A percentile compares a stretch with the other conserved stretches of the same genome.
Conservation (phyloP, 2,329 filamentous ascomycete species). For the Alternaria gansuensis region DNA sequence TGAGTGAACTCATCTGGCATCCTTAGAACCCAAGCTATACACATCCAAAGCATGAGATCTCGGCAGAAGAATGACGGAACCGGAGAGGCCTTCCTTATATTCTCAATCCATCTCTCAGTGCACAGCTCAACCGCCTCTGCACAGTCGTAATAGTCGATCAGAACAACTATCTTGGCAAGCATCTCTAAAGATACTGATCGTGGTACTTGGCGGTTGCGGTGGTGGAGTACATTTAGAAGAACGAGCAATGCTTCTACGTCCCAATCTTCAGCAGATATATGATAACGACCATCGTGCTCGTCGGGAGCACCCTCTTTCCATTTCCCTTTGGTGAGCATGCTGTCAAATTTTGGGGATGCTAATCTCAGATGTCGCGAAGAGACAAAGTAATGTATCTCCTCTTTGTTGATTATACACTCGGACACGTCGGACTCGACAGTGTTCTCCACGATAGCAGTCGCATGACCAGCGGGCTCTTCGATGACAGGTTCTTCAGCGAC, state of each 20-base stretch:
- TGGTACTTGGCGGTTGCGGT: constrained; percentile 53
- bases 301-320: background rate
- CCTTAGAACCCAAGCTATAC: no score
- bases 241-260: constrained; percentile 54
- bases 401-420: no score
- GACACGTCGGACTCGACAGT: no score
- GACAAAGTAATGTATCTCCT: background rate
- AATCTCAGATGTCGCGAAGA: background rate
- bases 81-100: no score
- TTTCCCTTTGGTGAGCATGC: background rate
- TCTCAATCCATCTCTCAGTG: background rate
- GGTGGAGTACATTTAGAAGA: constrained; percentile 59
- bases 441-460: no score
- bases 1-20: no score
- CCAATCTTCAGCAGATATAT: constrained; percentile 20
- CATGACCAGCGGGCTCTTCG: no score
- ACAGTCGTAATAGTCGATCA: constrained; percentile 4
- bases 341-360: background rate
- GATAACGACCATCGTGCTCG: constrained; percentile 7
- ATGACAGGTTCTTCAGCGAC: no score
- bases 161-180: background rate
- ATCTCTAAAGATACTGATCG: background rate
- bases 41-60: no score
- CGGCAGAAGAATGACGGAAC: no score
- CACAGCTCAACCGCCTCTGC: background rate